A percentile compares a stretch with the other conserved stretches of the same genome.
These are phyloP conservation scores for Amphirosellinia nigrospora DNA, from an alignment of 495 filamentous ascomycete species.

Conservation along the genomic window DNA sequence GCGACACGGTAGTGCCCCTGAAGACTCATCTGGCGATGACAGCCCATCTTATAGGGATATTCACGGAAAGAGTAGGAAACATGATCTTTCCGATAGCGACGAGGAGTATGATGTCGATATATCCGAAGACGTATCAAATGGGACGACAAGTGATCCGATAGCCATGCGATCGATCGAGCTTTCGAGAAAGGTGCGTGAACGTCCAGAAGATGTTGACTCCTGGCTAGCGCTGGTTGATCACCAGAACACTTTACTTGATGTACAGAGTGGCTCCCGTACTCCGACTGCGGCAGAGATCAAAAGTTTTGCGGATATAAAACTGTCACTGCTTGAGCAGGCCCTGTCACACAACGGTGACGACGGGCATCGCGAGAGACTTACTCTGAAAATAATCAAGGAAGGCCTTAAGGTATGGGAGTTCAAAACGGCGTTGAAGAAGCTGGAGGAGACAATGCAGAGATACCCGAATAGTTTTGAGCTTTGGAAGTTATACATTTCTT, in stretches of 20 bases:
- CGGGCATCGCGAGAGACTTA: conserved; percentile 59
- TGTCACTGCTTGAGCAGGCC: conserved; percentile 83
- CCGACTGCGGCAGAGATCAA: conserved; percentile 66
- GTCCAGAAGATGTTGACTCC: conserved; percentile 68
- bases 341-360: conserved; percentile 57
- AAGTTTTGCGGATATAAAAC: conserved; percentile 75
- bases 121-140: conserved; percentile 39
- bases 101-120: conserved; percentile 59
- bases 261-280: conserved; percentile 44
- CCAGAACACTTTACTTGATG: conserved; percentile 68
- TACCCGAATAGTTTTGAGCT: conserved; percentile 65
- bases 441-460: conserved; percentile 64
- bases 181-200: conserved; percentile 60
- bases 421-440: conserved; percentile 64
- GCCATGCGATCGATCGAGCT: conserved; percentile 63
- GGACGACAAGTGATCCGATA: conserved; percentile 43
- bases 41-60: conserved; percentile 73
- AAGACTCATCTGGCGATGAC: conserved; percentile 50
- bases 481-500: conserved; percentile 78
- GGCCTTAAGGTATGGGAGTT: conserved; percentile 74
- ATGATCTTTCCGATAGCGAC: conserved; percentile 52
- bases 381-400: conserved; percentile 73
- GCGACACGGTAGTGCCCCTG: conserved; percentile 34
- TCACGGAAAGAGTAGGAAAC: conserved; percentile 62
- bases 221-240: conserved; percentile 81